phyloP scores from a whole-genome alignment of 225 moss, liverwort and hornwort genomes.

The Anthoceros angustus region DNA sequence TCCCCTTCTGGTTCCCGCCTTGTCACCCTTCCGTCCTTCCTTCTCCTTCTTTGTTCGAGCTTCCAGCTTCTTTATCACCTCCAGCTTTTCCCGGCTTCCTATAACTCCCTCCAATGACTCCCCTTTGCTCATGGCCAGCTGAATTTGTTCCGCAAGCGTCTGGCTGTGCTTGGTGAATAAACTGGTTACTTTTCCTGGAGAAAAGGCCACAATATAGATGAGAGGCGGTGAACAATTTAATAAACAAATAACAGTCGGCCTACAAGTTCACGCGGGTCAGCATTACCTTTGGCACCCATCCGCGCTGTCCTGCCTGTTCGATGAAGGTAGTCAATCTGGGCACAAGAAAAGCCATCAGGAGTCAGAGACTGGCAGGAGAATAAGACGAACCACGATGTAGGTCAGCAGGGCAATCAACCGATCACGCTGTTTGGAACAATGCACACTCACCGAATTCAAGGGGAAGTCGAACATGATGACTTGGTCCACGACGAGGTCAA shows the following conservation, averaged over 20 bases:
- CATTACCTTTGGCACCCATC: conserved; percentile 84
- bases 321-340: conserved; percentile 92
- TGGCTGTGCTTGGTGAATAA: conserved; percentile 80
- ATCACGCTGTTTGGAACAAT: background rate
- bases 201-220: background rate
- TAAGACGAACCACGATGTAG: too few species aligned
- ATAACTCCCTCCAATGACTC: conserved; percentile 71
- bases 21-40: background rate
- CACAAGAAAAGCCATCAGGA: background rate
- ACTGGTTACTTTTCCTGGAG: conserved; percentile 75
- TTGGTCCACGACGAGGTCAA: conserved; percentile 95
- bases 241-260: background rate
- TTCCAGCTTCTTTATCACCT: conserved; percentile 47
- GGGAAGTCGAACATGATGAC: conserved; percentile 99
- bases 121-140: conserved; percentile 81
- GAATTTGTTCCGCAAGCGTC: conserved; percentile 70
- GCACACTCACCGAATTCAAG: conserved; percentile 66
- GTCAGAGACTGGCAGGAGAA: background rate
- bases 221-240: background rate
- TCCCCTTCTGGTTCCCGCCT: background rate
- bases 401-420: too few species aligned
- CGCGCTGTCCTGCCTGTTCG: conserved; percentile 95
- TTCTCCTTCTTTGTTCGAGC: conserved; percentile 36
- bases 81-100: conserved; percentile 57
- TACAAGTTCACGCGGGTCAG: background rate